phyloP scores from a whole-genome alignment of 2,329 filamentous ascomycete genomes.

The Penicillium hesseltinei region DNA sequence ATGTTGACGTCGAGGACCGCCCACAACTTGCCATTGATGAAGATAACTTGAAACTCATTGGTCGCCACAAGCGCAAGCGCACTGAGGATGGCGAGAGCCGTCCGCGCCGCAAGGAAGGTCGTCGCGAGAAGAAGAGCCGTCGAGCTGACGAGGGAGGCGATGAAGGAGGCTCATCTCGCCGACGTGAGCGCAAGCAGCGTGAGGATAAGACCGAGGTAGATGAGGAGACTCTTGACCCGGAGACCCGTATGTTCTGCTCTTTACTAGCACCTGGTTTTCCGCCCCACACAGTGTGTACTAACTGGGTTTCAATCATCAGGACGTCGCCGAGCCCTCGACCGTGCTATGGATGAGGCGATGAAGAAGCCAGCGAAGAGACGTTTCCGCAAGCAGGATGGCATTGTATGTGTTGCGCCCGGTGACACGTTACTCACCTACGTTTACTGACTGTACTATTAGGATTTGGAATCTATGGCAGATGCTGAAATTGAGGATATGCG shows the following conservation, averaged over 20 bases:
- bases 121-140: slow-evolving; percentile 64
- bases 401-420: slow-evolving; percentile 56
- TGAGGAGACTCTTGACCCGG: slow-evolving; percentile 76
- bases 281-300: not conserved
- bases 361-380: slow-evolving; percentile 74
- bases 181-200: slow-evolving; percentile 51
- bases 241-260: slow-evolving; percentile 63
- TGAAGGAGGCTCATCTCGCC: slow-evolving; percentile 49
- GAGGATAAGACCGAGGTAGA: slow-evolving; percentile 58
- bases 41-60: slow-evolving; percentile 59
- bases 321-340: slow-evolving; percentile 77
- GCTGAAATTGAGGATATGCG: slow-evolving; percentile 86
- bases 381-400: slow-evolving; percentile 77
- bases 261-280: not conserved
- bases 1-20: slow-evolving; percentile 60
- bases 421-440: not conserved
- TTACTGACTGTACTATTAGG: slow-evolving; percentile 50
- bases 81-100: slow-evolving; percentile 59
- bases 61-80: slow-evolving; percentile 65
- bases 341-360: slow-evolving; percentile 81
- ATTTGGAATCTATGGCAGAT: slow-evolving; percentile 86
- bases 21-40: slow-evolving; percentile 60
- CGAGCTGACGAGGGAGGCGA: slow-evolving; percentile 63
- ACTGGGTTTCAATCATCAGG: slow-evolving; percentile 39
- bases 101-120: slow-evolving; percentile 66